Evolutionary conservation across 2,329 filamentous ascomycete species (phyloP).

Genomic region (Phialophora verrucosa): DNA sequence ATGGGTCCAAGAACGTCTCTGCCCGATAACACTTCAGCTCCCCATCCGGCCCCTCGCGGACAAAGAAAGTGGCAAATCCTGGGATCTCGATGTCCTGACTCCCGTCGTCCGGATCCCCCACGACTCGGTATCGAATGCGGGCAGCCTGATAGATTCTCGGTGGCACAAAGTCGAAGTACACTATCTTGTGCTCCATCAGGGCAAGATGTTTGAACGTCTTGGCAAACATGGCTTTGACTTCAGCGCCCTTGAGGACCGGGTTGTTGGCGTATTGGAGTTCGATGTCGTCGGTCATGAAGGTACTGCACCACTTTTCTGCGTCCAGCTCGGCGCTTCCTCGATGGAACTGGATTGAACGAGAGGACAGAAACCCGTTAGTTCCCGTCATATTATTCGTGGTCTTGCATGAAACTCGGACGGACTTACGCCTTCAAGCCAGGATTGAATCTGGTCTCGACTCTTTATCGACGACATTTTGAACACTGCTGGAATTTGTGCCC

Average conservation of each 20-base stretch:
- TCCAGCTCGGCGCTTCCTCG: slow-evolving; percentile 24
- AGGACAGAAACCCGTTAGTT: too few relatives aligned
- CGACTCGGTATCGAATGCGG: slow-evolving; percentile 30
- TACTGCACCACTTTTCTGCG: slow-evolving; percentile 25
- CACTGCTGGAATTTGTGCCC: too few relatives aligned
- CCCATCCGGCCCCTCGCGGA: slow-evolving; percentile 21
- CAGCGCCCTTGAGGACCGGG: slow-evolving; percentile 16
- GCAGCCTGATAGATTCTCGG: slow-evolving; percentile 34
- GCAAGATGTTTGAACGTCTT: slow-evolving; percentile 22
- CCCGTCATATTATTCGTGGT: too few relatives aligned
- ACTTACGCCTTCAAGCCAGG: too few relatives aligned
- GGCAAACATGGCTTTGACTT: slow-evolving; percentile 22
- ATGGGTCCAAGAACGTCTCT: slow-evolving; percentile 25
- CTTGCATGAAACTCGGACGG: too few relatives aligned
- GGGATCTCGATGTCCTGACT: slow-evolving; percentile 28
- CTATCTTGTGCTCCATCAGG: slow-evolving; percentile 32
- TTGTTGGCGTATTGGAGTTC: slow-evolving; percentile 32
- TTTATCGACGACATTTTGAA: too few relatives aligned
- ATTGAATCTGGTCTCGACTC: too few relatives aligned
- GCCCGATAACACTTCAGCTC: slow-evolving; percentile 20
- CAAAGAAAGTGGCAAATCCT: slow-evolving; percentile 26
- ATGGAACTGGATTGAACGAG: slow-evolving; percentile 18
- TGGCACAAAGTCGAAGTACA: slow-evolving; percentile 31
- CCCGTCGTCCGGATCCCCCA: slow-evolving; percentile 7
- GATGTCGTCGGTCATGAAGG: slow-evolving; percentile 27